phyloP scores from a whole-genome alignment of 2,329 filamentous ascomycete genomes.

The Camillea tinctor region DNA sequence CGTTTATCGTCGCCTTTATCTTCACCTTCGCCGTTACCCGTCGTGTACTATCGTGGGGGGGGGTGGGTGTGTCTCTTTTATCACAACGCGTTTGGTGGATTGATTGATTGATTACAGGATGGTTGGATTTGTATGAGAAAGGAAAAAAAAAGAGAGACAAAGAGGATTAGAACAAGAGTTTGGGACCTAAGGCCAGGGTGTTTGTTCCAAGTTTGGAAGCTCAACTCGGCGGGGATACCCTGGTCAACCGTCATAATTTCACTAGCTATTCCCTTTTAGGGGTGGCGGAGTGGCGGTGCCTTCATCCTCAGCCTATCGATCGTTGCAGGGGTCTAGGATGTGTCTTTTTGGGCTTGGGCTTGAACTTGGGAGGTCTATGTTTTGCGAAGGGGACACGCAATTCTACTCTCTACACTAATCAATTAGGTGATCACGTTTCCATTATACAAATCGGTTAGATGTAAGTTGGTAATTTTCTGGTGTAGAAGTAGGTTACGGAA shows the following conservation, averaged over 20 bases:
- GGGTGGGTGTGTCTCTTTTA: too few species aligned
- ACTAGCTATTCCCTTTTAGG: background rate
- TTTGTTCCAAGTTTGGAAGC: slow-evolving; percentile 4
- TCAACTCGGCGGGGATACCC: background rate
- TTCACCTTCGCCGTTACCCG: too few species aligned
- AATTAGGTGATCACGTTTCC: too few species aligned
- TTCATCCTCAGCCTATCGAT: background rate
- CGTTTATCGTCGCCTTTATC: background rate
- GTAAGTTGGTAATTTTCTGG: too few species aligned
- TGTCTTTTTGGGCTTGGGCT: too few species aligned
- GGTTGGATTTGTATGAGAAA: too few species aligned
- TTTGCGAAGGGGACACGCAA: background rate
- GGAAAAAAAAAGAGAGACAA: background rate
- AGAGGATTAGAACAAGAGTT: background rate
- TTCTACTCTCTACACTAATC: background rate
- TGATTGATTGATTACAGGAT: background rate
- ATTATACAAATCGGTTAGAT: too few species aligned
- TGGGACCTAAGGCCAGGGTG: slow-evolving; percentile 17
- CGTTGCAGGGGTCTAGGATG: background rate
- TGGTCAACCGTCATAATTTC: background rate
- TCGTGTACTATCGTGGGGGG: too few species aligned
- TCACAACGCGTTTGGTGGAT: too few species aligned
- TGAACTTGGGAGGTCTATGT: too few species aligned
- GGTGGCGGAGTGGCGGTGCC: background rate
- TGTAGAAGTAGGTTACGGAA: too few species aligned